Evolutionary conservation across 805 yeast genomes (phyloP).

Genomic region (Ogataea naganishii): DNA sequence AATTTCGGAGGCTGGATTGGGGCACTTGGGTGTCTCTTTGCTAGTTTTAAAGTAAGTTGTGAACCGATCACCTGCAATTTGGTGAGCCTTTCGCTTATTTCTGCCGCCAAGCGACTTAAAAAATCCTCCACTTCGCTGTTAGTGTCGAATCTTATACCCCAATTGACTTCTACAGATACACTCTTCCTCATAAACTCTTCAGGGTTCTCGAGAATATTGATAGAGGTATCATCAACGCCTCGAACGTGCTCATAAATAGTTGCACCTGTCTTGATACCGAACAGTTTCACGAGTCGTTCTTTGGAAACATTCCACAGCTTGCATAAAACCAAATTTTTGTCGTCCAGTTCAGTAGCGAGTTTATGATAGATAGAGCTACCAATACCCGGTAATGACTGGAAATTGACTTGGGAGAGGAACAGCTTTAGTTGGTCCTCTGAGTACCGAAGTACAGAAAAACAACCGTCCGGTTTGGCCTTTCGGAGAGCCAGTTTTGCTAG

Average conservation of each 20-base stretch:
- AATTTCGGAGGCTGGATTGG: slow-evolving; percentile 71
- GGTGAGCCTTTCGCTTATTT: slow-evolving; percentile 45
- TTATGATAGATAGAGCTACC: slow-evolving; percentile 44
- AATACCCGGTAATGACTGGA: slow-evolving; percentile 52
- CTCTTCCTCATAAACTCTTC: slow-evolving; percentile 56
- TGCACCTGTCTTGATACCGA: slow-evolving; percentile 67
- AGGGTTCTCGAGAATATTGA: slow-evolving; percentile 42
- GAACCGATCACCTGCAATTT: slow-evolving; percentile 42
- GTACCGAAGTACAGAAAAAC: slow-evolving; percentile 24
- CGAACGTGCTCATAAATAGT: slow-evolving; percentile 51
- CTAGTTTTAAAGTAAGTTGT: slow-evolving; percentile 54
- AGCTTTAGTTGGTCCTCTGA: slow-evolving; percentile 16
- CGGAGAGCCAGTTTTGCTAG: slow-evolving; percentile 68
- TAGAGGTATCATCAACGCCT: slow-evolving; percentile 60
- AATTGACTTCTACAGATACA: slow-evolving; percentile 81
- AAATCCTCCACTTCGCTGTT: slow-evolving; percentile 58
- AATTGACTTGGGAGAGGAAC: slow-evolving; percentile 28
- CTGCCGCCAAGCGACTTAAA: slow-evolving; percentile 46
- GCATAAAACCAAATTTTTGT: slow-evolving; percentile 22
- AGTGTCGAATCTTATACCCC: slow-evolving; percentile 74
- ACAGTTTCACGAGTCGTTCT: slow-evolving; percentile 28
- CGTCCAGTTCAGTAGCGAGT: slow-evolving; percentile 26
- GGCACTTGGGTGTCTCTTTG: slow-evolving; percentile 55
- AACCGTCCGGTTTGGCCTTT: slow-evolving; percentile 77
- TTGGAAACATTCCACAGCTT: slow-evolving; percentile 29